These are phyloP conservation scores for Aureobasidium lini DNA, from an alignment of 2,329 filamentous ascomycete species.

Conservation along the genomic window DNA sequence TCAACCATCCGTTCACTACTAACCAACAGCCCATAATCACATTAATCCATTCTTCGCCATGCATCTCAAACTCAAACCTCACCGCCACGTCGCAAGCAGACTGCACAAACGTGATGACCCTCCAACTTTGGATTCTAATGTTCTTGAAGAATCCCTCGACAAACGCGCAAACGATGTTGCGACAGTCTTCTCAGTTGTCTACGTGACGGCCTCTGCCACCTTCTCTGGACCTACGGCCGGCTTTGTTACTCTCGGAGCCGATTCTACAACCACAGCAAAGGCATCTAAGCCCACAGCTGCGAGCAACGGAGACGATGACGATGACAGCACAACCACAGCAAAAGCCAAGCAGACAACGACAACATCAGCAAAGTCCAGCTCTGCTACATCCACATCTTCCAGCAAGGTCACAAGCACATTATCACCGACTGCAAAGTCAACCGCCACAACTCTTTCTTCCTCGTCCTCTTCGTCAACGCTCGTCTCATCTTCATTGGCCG, in stretches of 20 bases:
- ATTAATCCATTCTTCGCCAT: constrained; percentile 1
- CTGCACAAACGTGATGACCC: not conserved
- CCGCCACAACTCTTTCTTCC: not conserved
- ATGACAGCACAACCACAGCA: not conserved
- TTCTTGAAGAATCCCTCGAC: not conserved
- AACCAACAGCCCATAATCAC: constrained; percentile 4
- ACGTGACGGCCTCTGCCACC: constrained; percentile 45
- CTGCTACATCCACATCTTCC: not conserved
- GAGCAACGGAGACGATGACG: constrained; percentile 6
- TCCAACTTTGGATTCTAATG: not conserved
- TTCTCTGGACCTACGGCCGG: constrained; percentile 40
- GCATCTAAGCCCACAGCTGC: constrained; percentile 15
- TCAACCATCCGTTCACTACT: not conserved
- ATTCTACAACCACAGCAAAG: constrained; percentile 15
- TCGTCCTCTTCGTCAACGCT: not conserved
- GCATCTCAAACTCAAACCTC: constrained; percentile 6
- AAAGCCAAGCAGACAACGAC: constrained; percentile 5
- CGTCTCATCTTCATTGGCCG: not conserved
- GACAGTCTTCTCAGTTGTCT: constrained; percentile 40
- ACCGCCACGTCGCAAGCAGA: not conserved
- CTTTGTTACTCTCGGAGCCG: constrained; percentile 22
- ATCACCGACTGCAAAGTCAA: not conserved
- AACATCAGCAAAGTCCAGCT: not conserved
- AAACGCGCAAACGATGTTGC: constrained; percentile 19
- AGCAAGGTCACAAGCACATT: not conserved